Conservation (phyloP, 2,329 filamentous ascomycete genomes). For the Metarhizium robertsii region DNA sequence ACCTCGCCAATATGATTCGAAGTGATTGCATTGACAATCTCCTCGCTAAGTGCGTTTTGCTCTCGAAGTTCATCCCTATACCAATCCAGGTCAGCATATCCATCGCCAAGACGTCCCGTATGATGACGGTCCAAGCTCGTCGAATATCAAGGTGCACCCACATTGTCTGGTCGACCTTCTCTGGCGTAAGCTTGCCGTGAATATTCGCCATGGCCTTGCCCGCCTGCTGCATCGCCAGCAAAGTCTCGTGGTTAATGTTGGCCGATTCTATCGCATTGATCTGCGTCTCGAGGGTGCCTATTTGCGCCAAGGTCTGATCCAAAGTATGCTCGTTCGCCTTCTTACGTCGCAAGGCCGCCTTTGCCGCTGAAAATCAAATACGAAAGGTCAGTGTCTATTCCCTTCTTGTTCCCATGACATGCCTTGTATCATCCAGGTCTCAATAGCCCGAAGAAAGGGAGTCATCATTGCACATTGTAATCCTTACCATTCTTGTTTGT, state of each 20-base stretch:
- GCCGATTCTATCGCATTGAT: conserved; percentile 96
- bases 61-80: conserved; percentile 80
- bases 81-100: conserved; percentile 1
- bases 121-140: background rate
- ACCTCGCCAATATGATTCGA: conserved; percentile 55
- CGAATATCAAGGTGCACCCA: conserved; percentile 38
- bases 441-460: background rate
- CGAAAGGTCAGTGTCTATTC: conserved; percentile 11
- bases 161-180: conserved; percentile 95
- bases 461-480: background rate
- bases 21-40: conserved; percentile 82
- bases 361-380: conserved; percentile 55
- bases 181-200: conserved; percentile 80
- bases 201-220: conserved; percentile 88
- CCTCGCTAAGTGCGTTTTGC: conserved; percentile 86
- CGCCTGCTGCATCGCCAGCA: conserved; percentile 88
- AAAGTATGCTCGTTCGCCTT: conserved; percentile 88
- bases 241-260: conserved; percentile 96
- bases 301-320: conserved; percentile 83
- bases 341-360: conserved; percentile 84
- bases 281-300: conserved; percentile 86
- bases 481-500: conserved; percentile 81
- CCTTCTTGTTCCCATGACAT: conserved; percentile 6
- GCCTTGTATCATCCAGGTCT: conserved; percentile 3
- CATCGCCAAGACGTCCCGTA: background rate